phyloP scores from a whole-genome alignment of 805 yeast genomes.

The Monosporozyma aerobia region DNA sequence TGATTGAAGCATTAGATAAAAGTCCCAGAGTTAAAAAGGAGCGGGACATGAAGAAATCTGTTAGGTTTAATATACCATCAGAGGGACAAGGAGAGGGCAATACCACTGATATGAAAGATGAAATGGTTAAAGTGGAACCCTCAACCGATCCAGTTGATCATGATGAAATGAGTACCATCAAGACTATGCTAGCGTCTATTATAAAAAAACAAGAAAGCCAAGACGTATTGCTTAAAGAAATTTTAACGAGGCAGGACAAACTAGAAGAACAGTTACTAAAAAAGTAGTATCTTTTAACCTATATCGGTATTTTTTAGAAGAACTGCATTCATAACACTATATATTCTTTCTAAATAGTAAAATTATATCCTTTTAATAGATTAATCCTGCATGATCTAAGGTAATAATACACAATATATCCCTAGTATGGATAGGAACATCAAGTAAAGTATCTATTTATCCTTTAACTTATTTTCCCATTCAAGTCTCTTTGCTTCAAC shows the following conservation, averaged over 20 bases:
- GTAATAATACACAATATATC: background rate
- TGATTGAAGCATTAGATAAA: slow-evolving; percentile 9
- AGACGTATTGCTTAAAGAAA: background rate
- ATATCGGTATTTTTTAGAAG: background rate
- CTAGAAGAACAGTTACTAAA: slow-evolving; percentile 1
- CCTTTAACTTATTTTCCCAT: slow-evolving; percentile 67
- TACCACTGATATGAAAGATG: background rate
- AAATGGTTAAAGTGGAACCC: background rate
- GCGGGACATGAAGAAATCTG: slow-evolving; percentile 15
- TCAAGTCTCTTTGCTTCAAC: slow-evolving; percentile 45
- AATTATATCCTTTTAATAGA: background rate
- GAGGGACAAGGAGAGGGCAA: background rate
- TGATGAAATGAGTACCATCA: slow-evolving; percentile 9
- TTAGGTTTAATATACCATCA: slow-evolving; percentile 23
- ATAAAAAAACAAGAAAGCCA: background rate
- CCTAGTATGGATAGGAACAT: background rate
- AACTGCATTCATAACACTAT: background rate
- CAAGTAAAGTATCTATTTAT: slow-evolving; percentile 15
- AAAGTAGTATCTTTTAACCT: background rate
- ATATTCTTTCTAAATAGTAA: background rate
- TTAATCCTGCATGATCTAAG: background rate
- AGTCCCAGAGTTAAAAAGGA: slow-evolving; percentile 3
- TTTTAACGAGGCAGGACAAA: slow-evolving; percentile 12
- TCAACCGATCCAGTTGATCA: background rate
- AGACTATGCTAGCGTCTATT: slow-evolving; percentile 3